Evolutionary conservation across 495 filamentous ascomycete genomes (phyloP).

Genomic region (Trichoderma gamsii): DNA sequence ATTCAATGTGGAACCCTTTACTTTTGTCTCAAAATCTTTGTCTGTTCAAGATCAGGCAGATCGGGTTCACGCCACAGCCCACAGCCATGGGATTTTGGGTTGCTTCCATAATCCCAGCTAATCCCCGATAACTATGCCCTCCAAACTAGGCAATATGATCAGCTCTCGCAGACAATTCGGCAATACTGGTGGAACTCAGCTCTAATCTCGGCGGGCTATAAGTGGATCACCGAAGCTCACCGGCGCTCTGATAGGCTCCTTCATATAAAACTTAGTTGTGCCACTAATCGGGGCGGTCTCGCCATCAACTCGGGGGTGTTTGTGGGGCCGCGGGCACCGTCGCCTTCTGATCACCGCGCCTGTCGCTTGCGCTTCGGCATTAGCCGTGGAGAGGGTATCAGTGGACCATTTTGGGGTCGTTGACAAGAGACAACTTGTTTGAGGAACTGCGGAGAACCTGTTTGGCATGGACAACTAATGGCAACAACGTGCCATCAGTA

Average conservation of each 20-base stretch:
- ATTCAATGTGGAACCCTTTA: too few species aligned
- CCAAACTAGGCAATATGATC: neutral
- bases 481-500: too few species aligned
- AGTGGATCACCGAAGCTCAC: neutral
- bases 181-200: neutral
- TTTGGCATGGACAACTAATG: neutral
- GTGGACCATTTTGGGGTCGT: neutral
- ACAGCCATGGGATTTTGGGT: neutral
- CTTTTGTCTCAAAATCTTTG: neutral
- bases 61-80: neutral
- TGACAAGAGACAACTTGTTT: neutral
- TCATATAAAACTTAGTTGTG: neutral
- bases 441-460: neutral
- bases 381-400: neutral
- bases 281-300: neutral
- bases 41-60: neutral
- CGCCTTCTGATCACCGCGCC: neutral
- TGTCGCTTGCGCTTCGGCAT: neutral
- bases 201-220: neutral
- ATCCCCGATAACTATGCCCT: neutral
- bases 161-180: neutral
- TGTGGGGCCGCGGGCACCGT: neutral
- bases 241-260: neutral
- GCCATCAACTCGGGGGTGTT: constrained; percentile 4
- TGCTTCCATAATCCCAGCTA: neutral